These are phyloP conservation scores for Ustilago trichophora DNA, from an alignment of 1,284 basidiomycete genomes.

Conservation along the genomic window DNA sequence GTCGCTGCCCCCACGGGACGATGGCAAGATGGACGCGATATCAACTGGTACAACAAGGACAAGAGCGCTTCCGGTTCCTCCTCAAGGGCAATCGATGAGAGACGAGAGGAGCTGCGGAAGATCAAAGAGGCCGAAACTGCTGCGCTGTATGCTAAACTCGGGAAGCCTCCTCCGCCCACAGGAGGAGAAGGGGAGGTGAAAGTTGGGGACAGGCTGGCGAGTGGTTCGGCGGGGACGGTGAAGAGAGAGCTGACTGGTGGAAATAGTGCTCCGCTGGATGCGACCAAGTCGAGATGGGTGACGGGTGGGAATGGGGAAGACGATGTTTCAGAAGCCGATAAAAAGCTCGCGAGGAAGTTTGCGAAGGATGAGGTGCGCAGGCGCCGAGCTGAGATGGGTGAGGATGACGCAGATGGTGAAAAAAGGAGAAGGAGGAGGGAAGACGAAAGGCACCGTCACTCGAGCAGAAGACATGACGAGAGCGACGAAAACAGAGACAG, in stretches of 20 bases:
- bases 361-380: slow-evolving; percentile 42
- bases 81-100: slow-evolving; percentile 26
- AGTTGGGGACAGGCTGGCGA: slow-evolving; percentile 34
- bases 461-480: slow-evolving; percentile 4
- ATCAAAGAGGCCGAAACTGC: slow-evolving; percentile 61
- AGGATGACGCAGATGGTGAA: slow-evolving; percentile 18
- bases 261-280: slow-evolving; percentile 31
- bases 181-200: not conserved
- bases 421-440: slow-evolving; percentile 12
- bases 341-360: slow-evolving; percentile 49
- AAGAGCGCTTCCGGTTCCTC: slow-evolving; percentile 2
- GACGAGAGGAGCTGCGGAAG: slow-evolving; percentile 51
- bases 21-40: slow-evolving; percentile 63
- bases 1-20: slow-evolving; percentile 63
- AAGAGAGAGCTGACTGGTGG: slow-evolving; percentile 35
- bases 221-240: slow-evolving; percentile 16
- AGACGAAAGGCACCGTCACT: slow-evolving; percentile 1
- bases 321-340: slow-evolving; percentile 33
- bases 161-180: slow-evolving; percentile 15
- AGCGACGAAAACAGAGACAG: slow-evolving; percentile 4
- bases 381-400: slow-evolving; percentile 25
- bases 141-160: slow-evolving; percentile 53
- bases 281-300: slow-evolving; percentile 28
- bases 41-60: slow-evolving; percentile 65
- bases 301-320: slow-evolving; percentile 13